Conservation (phyloP, 495 filamentous ascomycete genomes). For the Penicillium longicatenatum region DNA sequence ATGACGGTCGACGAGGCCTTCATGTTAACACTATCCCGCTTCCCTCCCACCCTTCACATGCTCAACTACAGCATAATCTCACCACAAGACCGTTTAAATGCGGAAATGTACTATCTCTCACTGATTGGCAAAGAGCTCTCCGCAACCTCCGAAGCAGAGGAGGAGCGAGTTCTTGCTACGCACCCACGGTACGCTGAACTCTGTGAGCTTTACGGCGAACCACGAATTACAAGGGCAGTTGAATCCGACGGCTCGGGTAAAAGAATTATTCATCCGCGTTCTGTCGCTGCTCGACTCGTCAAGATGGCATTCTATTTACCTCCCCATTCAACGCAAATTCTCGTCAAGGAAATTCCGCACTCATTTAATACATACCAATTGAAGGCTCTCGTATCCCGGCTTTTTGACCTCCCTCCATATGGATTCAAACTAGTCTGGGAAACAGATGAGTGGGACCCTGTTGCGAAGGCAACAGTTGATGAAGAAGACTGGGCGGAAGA, state of each 20-base stretch:
- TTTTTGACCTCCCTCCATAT: constrained; percentile 67
- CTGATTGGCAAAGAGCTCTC: constrained; percentile 76
- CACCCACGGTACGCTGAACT: constrained; percentile 74
- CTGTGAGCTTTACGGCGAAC: constrained; percentile 71
- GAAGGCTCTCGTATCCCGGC: constrained; percentile 71
- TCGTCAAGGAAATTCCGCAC: constrained; percentile 65
- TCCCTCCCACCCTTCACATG: constrained; percentile 58
- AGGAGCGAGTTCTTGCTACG: constrained; percentile 51
- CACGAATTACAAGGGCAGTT: constrained; percentile 48
- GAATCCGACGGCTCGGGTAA: constrained; percentile 18
- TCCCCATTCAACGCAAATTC: constrained; percentile 8
- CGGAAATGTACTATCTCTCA: constrained; percentile 89
- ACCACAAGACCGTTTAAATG: constrained; percentile 72
- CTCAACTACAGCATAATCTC: constrained; percentile 83
- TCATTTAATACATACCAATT: constrained; percentile 78
- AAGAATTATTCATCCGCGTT: constrained; percentile 58
- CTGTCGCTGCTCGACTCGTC: constrained; percentile 73
- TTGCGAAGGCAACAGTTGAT: constrained; percentile 51
- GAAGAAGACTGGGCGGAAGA: constrained; percentile 54
- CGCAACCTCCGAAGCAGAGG: constrained; percentile 54
- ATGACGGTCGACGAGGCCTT: constrained; percentile 72
- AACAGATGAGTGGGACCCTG: constrained; percentile 82
- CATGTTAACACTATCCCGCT: constrained; percentile 83
- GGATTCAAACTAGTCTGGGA: constrained; percentile 71
- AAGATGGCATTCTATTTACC: constrained; percentile 58